Evolutionary conservation across 441 rosid species (phyloP), one percentile per base, ranked within the genome.

Genomic region (Brassica balearica): DNA sequence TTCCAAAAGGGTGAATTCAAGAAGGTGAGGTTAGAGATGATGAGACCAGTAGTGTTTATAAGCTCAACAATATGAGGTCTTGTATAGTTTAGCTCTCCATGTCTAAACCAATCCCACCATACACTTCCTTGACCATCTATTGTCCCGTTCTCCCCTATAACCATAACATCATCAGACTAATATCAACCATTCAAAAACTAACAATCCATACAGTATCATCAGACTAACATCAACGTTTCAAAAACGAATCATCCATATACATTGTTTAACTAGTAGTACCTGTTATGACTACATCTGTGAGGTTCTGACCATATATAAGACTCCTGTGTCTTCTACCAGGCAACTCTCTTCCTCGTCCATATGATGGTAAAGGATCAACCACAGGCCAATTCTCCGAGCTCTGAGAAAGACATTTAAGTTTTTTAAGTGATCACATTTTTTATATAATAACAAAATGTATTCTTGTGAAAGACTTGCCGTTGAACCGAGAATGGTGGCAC

Each of bases 1-100:
- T 88, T 96, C 99, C 98, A 96, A 82, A 96, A 93, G 12, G 99
- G 99, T 1, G 99, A 92, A 81, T 96, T 87, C 78, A 91, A 80
- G 85, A 96, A 93, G 25, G 97, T 93, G 84, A 93, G 78, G 84
- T 93, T 92, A 29, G 98, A 93, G 87, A 96, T 93, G 73, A 86
- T 72, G 15, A 96, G 81, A 72, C 88, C 92, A 8, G 89, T 90
- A 12, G 97, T 85, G 87, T 91, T 96, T 90, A 91, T 93, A 69
- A 96, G 82, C 87, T 96, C 99, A 59, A 96, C 97, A 72, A 96
- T 87, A 85, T 93, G 98, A 56, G 99, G 99, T 71, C 98, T 86
- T 22, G 99, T 96, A 75, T 89, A 93, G 84, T 93, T 87, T 77
- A 96, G 83, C 78, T 87, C 86, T 84, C 86, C 80, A 66, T 72